These are phyloP conservation scores for Gonapodya sp. DNA, from an alignment of 192 early-diverging fungal species.

Conservation along the genomic window DNA sequence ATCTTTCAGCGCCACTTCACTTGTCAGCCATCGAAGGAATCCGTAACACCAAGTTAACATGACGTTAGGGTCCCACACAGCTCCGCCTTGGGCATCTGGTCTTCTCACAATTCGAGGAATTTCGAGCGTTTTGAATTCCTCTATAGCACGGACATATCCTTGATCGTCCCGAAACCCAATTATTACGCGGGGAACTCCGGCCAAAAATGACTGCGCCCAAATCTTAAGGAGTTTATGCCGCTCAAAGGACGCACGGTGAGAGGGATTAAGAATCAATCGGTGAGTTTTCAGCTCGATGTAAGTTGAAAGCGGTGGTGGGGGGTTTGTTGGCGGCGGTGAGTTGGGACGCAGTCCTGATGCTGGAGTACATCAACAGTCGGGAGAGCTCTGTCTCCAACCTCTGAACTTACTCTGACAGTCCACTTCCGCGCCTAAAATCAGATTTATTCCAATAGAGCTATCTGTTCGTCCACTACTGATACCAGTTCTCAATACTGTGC, in stretches of 20 bases:
- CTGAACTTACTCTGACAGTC: conserved; percentile 63
- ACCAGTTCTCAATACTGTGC: conserved; percentile 70
- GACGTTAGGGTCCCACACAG: background rate
- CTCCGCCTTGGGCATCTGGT: background rate
- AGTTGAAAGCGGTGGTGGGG: background rate
- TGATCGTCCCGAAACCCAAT: conserved; percentile 76
- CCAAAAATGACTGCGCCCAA: conserved; percentile 89
- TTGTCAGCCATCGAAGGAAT: background rate
- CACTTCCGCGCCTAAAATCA: conserved; percentile 87
- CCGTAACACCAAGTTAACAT: background rate
- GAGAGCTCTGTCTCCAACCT: too few species aligned
- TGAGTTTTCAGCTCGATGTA: conserved; percentile 92
- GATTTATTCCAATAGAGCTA: conserved; percentile 41
- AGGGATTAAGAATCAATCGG: conserved; percentile 35
- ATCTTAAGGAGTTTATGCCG: conserved; percentile 73
- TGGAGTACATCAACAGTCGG: background rate
- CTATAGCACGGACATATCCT: conserved; percentile 41
- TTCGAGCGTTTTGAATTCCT: conserved; percentile 64
- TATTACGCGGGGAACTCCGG: conserved; percentile 72
- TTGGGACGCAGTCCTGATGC: background rate
- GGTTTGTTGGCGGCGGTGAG: background rate
- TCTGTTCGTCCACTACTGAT: too few species aligned
- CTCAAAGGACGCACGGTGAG: conserved; percentile 49
- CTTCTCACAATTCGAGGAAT: conserved; percentile 67
- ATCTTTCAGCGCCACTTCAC: background rate